Evolutionary conservation across 1,284 basidiomycete genomes (phyloP).

Genomic region (Boletellus dicymbophilus): DNA sequence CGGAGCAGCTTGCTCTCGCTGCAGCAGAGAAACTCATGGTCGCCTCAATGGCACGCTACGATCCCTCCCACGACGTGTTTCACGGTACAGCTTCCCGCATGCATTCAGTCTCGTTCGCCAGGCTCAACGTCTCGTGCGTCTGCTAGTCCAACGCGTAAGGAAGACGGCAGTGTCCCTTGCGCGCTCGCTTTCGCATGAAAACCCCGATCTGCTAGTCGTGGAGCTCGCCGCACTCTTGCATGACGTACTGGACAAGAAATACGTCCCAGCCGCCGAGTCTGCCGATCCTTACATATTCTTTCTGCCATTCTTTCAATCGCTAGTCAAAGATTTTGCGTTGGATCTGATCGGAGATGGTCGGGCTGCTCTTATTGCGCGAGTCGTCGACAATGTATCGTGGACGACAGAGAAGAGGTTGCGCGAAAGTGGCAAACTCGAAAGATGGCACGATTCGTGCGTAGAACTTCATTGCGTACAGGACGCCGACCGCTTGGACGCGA

Average conservation of each 20-base stretch:
- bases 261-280: constrained; percentile 59
- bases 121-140: constrained; percentile 2
- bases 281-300: constrained; percentile 68
- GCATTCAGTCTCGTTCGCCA: background rate
- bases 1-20: constrained; percentile 47
- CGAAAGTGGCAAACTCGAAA: constrained; percentile 52
- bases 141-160: constrained; percentile 78
- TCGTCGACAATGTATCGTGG: constrained; percentile 88
- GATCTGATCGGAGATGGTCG: constrained; percentile 64
- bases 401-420: constrained; percentile 78
- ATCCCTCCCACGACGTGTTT: constrained; percentile 88
- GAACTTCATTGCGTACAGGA: constrained; percentile 94
- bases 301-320: constrained; percentile 61
- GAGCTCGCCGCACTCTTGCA: constrained; percentile 88
- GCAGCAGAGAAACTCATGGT: constrained; percentile 74
- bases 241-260: constrained; percentile 88
- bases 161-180: constrained; percentile 75
- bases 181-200: constrained; percentile 38
- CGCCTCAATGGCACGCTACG: constrained; percentile 80
- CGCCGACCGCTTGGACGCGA: constrained; percentile 90
- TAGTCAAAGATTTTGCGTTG: constrained; percentile 41
- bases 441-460: constrained; percentile 75
- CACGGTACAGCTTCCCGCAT: constrained; percentile 59
- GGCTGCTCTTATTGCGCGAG: constrained; percentile 53
- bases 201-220: constrained; percentile 71